A percentile compares a stretch with the other conserved stretches of the same genome.
These are phyloP conservation scores for Yamadazyma ubonensis DNA, from an alignment of 805 yeast genomes.

Conservation along the genomic window DNA sequence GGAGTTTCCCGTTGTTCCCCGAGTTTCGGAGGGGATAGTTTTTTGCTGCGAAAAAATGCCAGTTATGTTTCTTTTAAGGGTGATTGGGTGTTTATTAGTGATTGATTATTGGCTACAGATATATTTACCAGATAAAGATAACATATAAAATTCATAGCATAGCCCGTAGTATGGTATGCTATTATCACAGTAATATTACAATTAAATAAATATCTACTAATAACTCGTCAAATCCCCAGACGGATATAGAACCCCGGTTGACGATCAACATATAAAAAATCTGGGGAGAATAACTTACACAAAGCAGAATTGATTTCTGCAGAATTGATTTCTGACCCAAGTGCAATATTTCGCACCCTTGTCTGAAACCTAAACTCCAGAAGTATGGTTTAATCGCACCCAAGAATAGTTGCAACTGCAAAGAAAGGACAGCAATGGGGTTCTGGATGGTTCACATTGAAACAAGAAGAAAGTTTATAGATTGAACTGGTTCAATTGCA, in stretches of 20 bases:
- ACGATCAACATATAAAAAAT: neutral
- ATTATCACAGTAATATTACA: neutral
- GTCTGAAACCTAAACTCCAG: too few relatives aligned
- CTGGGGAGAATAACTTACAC: neutral
- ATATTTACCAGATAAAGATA: neutral
- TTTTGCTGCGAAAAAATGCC: constrained; percentile 7
- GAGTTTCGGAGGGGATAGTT: constrained; percentile 7
- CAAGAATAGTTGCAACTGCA: too few relatives aligned
- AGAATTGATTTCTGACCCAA: neutral
- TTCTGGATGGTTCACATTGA: too few relatives aligned
- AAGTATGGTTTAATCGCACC: too few relatives aligned
- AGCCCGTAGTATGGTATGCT: too few relatives aligned
- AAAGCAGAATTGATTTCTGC: neutral
- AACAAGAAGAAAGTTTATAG: too few relatives aligned
- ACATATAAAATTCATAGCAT: neutral
- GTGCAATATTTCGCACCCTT: neutral
- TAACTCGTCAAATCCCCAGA: neutral
- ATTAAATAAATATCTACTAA: neutral
- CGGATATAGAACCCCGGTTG: neutral
- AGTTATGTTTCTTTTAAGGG: constrained; percentile 7
- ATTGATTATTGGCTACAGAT: constrained; percentile 4
- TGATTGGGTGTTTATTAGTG: constrained; percentile 2
- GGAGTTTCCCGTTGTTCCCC: neutral
- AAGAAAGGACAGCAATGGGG: too few relatives aligned
- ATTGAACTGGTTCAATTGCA: too few relatives aligned